These are phyloP conservation scores for Diaporthe sp. DNA, from an alignment of 2,329 filamentous ascomycete genomes.

Conservation along the genomic window DNA sequence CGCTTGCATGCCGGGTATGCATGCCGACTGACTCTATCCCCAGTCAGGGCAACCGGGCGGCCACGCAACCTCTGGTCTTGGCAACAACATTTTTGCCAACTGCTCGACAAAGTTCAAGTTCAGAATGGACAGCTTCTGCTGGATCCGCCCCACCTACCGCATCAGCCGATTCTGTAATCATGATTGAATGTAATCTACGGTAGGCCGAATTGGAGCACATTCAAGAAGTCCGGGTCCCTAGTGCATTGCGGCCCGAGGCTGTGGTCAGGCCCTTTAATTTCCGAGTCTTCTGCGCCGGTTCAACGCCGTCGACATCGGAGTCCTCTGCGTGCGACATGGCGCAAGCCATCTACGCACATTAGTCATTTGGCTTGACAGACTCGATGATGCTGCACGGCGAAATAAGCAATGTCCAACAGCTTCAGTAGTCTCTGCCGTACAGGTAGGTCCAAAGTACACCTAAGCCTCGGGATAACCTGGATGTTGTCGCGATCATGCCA, in stretches of 20 bases:
- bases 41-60: neutral
- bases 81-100: neutral
- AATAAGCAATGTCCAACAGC: neutral
- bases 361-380: neutral
- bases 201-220: conserved; percentile 1
- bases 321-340: neutral
- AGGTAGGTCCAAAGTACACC: neutral
- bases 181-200: conserved; percentile 2
- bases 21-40: conserved; percentile 11
- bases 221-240: neutral
- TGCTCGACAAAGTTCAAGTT: neutral
- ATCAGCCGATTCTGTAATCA: conserved; percentile 5
- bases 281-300: conserved; percentile 16
- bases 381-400: neutral
- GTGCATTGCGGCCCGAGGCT: conserved; percentile 30
- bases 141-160: neutral
- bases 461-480: neutral
- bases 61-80: conserved; percentile 24
- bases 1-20: conserved; percentile 9
- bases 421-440: neutral
- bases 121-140: neutral
- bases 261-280: conserved; percentile 25
- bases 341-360: neutral
- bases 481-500: neutral
- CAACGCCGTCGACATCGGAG: neutral